These are phyloP conservation scores for Arthrobotrys sphaeroides DNA, from an alignment of 2,329 filamentous ascomycete genomes.

Conservation along the genomic window DNA sequence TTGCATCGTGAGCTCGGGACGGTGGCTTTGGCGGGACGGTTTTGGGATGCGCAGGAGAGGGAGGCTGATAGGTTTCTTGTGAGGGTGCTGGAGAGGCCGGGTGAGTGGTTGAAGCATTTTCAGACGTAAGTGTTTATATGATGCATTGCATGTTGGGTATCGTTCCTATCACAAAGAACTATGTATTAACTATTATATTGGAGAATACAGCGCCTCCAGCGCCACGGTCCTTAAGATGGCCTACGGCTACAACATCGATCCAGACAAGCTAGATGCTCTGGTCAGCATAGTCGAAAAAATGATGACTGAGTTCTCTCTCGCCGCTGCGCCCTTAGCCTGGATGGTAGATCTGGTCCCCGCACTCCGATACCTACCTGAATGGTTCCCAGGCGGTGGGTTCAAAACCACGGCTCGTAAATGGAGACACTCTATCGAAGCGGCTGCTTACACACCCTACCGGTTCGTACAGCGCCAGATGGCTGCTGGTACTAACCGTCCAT, in stretches of 20 bases:
- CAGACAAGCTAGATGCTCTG: slow-evolving; percentile 26
- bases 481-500: not conserved
- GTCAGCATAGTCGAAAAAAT: slow-evolving; percentile 43
- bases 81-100: slow-evolving; percentile 49
- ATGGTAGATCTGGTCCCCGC: slow-evolving; percentile 39
- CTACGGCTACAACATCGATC: slow-evolving; percentile 49
- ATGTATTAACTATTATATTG: not conserved
- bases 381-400: slow-evolving; percentile 43
- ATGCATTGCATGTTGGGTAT: no score
- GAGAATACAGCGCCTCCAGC: slow-evolving; percentile 31
- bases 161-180: not conserved
- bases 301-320: slow-evolving; percentile 51
- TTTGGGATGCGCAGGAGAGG: slow-evolving; percentile 51
- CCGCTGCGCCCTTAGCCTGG: slow-evolving; percentile 38
- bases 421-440: slow-evolving; percentile 29
- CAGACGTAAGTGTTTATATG: slow-evolving; percentile 52
- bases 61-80: slow-evolving; percentile 54
- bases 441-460: slow-evolving; percentile 36
- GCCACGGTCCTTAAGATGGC: slow-evolving; percentile 43
- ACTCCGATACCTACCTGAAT: slow-evolving; percentile 39
- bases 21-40: slow-evolving; percentile 55
- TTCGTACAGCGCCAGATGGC: slow-evolving; percentile 38
- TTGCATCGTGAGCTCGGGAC: slow-evolving; percentile 59
- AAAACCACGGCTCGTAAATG: slow-evolving; percentile 42
- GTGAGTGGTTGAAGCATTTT: slow-evolving; percentile 54